These are phyloP conservation scores for Triadica sebifera DNA, from an alignment of 345 rosid species.

Conservation along the genomic window DNA sequence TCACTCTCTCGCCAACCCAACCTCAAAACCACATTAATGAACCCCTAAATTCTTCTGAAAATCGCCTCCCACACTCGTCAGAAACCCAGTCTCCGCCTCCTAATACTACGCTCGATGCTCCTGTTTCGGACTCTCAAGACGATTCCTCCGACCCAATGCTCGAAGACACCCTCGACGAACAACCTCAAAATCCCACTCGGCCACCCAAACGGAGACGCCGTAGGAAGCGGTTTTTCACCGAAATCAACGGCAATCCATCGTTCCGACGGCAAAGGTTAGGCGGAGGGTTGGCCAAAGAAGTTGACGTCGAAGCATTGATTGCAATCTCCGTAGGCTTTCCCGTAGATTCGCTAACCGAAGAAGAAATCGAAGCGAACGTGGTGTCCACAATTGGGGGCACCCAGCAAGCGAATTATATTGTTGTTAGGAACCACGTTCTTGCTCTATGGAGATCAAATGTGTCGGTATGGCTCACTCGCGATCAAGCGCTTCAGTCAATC, in stretches of 20 bases:
- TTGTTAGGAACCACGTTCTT: conserved; percentile 80
- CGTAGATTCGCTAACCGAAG: conserved; percentile 84
- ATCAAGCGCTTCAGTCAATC: conserved; percentile 70
- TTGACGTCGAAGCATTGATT: conserved; percentile 73
- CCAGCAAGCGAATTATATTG: conserved; percentile 74
- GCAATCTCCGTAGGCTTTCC: conserved; percentile 93
- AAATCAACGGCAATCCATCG: conserved; percentile 63
- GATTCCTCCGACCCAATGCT: conserved; percentile 66
- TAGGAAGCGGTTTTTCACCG: conserved; percentile 87
- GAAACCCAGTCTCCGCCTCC: conserved; percentile 39
- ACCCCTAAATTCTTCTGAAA: conserved; percentile 40
- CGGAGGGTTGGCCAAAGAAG: conserved; percentile 55
- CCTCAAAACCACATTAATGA: conserved; percentile 30
- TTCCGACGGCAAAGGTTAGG: conserved; percentile 56
- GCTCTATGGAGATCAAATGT: conserved; percentile 86
- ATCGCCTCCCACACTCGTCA: conserved; percentile 36
- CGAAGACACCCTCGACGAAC: conserved; percentile 36
- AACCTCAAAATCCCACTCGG: conserved; percentile 47
- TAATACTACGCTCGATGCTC: conserved; percentile 39
- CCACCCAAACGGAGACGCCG: conserved; percentile 60
- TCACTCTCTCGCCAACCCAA: conserved; percentile 25
- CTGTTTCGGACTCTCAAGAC: conserved; percentile 61
- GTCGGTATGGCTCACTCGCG: conserved; percentile 70
- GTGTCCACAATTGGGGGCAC: conserved; percentile 65
- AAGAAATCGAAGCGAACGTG: conserved; percentile 91